Base-by-base conservation (phyloP, 768 basidiomycete genomes). In the Xerocomus potaroensis region DNA sequence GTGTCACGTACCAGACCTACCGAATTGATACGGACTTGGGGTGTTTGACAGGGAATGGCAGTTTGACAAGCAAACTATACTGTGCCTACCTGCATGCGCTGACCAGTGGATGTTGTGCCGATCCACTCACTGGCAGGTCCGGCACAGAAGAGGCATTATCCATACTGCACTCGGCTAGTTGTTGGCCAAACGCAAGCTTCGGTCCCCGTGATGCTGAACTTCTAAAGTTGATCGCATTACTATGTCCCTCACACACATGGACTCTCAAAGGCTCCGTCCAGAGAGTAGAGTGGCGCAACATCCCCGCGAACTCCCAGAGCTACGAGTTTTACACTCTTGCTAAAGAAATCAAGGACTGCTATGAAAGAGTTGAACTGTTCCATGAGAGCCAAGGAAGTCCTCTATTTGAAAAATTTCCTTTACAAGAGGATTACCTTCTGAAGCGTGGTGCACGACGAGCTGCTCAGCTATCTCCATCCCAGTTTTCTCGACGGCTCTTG, bases 51-150 rank as follows among this genome's bases (percentile, higher is more conserved):
- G 33, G 24, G 9, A 45, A 35, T 5, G 21, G 29, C 21, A 15
- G 44, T 4, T 29, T 71, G 40, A 53, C 50, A 1, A 60, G 57
- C 45, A 55, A 55, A 39, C 56, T 76, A 11, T 74, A 63, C 48
- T 63, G 61, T 36, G 62, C 69, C 1, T 73, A 74, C 44, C 60
- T 79, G 9, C 77, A 79, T 39, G 71, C 73, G n/a, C 47, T 75
- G 7, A 76, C 69, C 3, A 69, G 69, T 12, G 50, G 53, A 11
- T 65, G 66, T 35, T 57, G 72, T 15, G 59, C 62, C 3, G 77
- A 78, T 51, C 73, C 74, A 1, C 61, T 79, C 30, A 72, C 71
- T 0, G 51, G 47, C 50, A 45, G 35, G 26, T 48, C 15, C 19
- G 43, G 46, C 8, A 45, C 44, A 14, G 44, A 45, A 11, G 43